Percentiles rank a stretch among this genome's conserved stretches.
Conservation (phyloP, 768 basidiomycete species). For the Gloeopeniophorella convolvens region DNA sequence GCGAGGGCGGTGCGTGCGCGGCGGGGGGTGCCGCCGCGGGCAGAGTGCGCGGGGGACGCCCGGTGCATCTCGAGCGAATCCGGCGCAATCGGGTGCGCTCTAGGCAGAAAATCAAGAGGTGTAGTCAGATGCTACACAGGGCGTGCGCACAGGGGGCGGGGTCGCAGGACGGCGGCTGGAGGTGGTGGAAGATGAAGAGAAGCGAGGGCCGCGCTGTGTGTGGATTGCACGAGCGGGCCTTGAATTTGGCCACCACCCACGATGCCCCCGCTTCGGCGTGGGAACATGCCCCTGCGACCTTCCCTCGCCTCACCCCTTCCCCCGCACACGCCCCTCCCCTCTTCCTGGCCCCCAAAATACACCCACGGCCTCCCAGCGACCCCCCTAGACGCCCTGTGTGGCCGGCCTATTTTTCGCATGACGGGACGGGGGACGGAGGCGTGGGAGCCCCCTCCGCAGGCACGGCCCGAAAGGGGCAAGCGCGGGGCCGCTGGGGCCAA, state of each 20-base stretch:
- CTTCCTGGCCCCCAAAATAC: background rate
- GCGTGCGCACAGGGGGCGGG: background rate
- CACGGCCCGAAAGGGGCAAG: constrained; percentile 17
- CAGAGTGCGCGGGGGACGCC: constrained; percentile 16
- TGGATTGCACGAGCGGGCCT: constrained; percentile 21
- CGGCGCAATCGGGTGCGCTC: too few species aligned
- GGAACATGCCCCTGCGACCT: constrained; percentile 17
- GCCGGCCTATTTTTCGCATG: constrained; percentile 18
- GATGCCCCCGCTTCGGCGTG: constrained; percentile 20
- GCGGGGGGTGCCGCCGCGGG: constrained; percentile 22
- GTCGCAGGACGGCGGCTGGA: constrained; percentile 2
- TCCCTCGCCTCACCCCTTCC: constrained; percentile 12
- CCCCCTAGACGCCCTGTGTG: background rate
- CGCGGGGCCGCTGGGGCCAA: constrained; percentile 20
- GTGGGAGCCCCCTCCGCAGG: constrained; percentile 19
- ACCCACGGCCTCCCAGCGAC: background rate
- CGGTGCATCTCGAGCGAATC: too few species aligned
- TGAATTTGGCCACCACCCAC: constrained; percentile 23
- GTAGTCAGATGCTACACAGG: background rate
- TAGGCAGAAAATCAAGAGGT: background rate
- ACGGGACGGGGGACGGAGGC: background rate
- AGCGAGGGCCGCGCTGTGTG: constrained; percentile 16
- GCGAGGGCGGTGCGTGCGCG: constrained; percentile 17
- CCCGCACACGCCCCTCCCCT: background rate
- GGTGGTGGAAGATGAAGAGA: constrained; percentile 19